Evolutionary conservation across 441 rosid species (phyloP).

Genomic region (Bruguiera hainesii): DNA sequence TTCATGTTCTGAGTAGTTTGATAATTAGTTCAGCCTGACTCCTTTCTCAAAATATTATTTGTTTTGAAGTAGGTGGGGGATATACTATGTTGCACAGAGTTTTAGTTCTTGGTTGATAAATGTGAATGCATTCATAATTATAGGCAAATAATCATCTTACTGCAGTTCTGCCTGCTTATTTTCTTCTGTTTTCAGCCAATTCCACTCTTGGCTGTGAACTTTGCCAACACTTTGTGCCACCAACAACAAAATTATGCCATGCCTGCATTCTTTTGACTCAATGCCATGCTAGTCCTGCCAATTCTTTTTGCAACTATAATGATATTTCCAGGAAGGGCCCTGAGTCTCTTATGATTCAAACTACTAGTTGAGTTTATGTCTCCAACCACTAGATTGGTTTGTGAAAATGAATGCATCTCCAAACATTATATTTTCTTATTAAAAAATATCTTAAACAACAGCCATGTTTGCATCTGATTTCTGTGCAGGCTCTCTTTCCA

Average conservation of each 20-base stretch:
- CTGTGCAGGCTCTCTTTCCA: slow-evolving; percentile 76
- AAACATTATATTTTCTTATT: neutral
- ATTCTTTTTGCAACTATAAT: neutral
- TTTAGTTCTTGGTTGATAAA: too few relatives aligned
- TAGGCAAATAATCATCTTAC: too few relatives aligned
- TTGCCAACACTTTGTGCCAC: neutral
- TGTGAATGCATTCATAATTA: too few relatives aligned
- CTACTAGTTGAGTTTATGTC: neutral
- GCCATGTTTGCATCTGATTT: slow-evolving; percentile 13
- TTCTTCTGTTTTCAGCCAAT: too few relatives aligned
- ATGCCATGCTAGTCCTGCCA: neutral
- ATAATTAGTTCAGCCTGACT: too few relatives aligned
- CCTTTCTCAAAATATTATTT: too few relatives aligned
- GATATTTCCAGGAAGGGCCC: neutral
- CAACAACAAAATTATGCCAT: neutral
- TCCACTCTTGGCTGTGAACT: neutral
- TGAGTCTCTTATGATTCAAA: slow-evolving; percentile 7
- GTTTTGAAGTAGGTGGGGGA: too few relatives aligned
- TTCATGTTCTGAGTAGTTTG: neutral
- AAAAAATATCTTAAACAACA: slow-evolving; percentile 3
- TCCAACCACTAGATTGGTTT: too few relatives aligned
- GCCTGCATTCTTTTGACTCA: neutral
- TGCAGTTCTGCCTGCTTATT: too few relatives aligned
- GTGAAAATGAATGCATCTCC: neutral
- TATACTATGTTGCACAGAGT: too few relatives aligned